Percentiles rank a stretch among this genome's conserved stretches.
phyloP scores from a whole-genome alignment of 2,329 filamentous ascomycete species.

The Corynespora cassiicola region DNA sequence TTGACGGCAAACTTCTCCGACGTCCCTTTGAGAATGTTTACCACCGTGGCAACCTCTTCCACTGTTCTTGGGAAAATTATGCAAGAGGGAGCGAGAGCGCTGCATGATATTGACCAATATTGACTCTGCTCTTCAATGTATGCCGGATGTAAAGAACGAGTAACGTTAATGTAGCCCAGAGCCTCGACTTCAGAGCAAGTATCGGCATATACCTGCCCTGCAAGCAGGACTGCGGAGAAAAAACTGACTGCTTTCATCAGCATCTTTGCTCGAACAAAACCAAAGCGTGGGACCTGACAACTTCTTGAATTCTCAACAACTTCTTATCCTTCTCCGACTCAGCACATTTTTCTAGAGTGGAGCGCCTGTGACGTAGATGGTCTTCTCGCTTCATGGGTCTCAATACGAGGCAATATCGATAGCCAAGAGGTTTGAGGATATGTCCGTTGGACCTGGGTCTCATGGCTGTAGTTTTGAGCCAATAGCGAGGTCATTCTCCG shows the following conservation, averaged over 20 bases:
- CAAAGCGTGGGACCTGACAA: neutral
- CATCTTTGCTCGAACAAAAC: neutral
- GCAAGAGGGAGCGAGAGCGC: conserved; percentile 35
- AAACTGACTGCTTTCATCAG: neutral
- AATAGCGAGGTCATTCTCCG: too few species aligned
- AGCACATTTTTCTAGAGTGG: neutral
- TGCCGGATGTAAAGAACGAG: conserved; percentile 20
- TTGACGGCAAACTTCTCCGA: conserved; percentile 62
- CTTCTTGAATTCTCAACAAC: conserved; percentile 7
- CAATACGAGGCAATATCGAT: neutral
- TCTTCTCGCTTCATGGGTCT: neutral
- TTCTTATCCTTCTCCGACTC: conserved; percentile 1
- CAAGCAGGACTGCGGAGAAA: conserved; percentile 6
- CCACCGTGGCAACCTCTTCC: conserved; percentile 60
- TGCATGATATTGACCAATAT: conserved; percentile 41
- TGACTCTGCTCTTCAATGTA: conserved; percentile 37
- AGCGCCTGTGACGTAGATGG: conserved; percentile 13
- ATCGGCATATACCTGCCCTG: conserved; percentile 14
- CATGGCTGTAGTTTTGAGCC: too few species aligned
- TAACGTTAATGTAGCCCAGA: conserved; percentile 30
- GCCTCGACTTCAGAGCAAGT: conserved; percentile 27
- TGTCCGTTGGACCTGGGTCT: too few species aligned
- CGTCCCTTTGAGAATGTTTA: conserved; percentile 52
- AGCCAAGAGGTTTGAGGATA: neutral
- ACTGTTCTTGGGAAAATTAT: conserved; percentile 47